Evolutionary conservation across 306 rosid species (phyloP).

Genomic region (Carpinus viminea): DNA sequence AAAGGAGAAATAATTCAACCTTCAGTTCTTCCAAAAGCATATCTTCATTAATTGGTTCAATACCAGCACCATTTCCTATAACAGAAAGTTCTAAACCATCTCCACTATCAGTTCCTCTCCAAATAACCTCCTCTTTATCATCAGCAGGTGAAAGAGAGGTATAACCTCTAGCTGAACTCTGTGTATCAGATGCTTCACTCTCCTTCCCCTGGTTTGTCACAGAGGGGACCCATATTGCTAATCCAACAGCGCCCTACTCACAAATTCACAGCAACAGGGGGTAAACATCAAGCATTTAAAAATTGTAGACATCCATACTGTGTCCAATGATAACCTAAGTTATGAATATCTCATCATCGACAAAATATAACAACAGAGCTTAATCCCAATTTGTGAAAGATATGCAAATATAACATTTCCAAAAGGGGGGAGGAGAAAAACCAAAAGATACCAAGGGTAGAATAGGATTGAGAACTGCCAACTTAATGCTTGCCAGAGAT

Average conservation of each 20-base stretch:
- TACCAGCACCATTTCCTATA: conserved; percentile 45
- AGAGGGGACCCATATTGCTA: conserved; percentile 99
- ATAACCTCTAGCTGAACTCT: conserved; percentile 61
- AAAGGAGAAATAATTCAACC: conserved; percentile 45
- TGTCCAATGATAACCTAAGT: not conserved
- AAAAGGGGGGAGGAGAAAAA: conserved; percentile 14
- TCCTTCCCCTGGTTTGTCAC: conserved; percentile 78
- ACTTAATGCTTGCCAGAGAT: no score
- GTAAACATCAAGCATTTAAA: conserved; percentile 10
- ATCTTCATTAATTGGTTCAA: conserved; percentile 60
- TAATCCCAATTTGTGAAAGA: not conserved
- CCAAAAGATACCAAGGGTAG: conserved; percentile 1
- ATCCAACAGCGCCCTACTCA: conserved; percentile 93
- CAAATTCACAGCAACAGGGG: conserved; percentile 20
- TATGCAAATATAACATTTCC: not conserved
- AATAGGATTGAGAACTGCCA: not conserved
- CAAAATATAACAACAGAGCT: not conserved
- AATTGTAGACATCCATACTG: not conserved
- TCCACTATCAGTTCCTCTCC: conserved; percentile 46
- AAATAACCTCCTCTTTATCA: conserved; percentile 44
- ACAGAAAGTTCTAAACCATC: conserved; percentile 64
- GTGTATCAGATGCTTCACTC: conserved; percentile 56
- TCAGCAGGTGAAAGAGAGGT: conserved; percentile 58
- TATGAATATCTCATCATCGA: not conserved
- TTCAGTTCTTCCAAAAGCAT: conserved; percentile 69